Evolutionary conservation across 139 green algal genomes (phyloP).

Genomic region (Micromonas pusilla): DNA sequence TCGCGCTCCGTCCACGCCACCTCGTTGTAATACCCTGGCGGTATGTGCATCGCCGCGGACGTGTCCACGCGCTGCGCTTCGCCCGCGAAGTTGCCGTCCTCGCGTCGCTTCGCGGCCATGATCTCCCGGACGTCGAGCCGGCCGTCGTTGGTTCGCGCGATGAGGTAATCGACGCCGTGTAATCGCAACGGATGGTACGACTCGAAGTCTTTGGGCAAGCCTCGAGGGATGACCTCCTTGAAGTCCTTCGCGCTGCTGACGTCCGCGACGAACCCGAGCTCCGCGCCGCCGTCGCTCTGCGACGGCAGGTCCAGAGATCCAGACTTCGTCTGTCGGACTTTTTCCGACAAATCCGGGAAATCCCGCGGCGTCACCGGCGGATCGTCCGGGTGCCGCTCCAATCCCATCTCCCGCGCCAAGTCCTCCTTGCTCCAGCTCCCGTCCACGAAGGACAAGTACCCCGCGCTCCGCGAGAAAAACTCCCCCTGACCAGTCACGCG

Average conservation of each 20-base stretch:
- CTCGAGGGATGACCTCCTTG: neutral
- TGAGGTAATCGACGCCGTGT: slow-evolving; percentile 1
- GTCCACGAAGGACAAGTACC: slow-evolving; percentile 23
- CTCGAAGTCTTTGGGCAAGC: slow-evolving; percentile 1
- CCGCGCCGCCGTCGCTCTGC: neutral
- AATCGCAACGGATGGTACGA: neutral
- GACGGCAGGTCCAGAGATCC: neutral
- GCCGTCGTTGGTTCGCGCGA: neutral
- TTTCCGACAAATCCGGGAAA: slow-evolving; percentile 16
- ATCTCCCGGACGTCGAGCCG: slow-evolving; percentile 5
- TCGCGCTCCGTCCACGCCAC: slow-evolving; percentile 1
- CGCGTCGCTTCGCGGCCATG: neutral
- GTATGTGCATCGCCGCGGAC: neutral
- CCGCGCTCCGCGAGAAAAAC: slow-evolving; percentile 4
- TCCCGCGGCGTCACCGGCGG: neutral
- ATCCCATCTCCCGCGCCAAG: slow-evolving; percentile 6
- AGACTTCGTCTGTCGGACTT: too few relatives aligned
- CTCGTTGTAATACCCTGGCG: slow-evolving; percentile 5
- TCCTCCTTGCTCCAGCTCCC: slow-evolving; percentile 4
- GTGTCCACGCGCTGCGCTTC: slow-evolving; percentile 15
- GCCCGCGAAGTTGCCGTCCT: neutral
- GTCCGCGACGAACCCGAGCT: neutral
- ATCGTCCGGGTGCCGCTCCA: neutral
- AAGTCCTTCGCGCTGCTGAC: neutral
- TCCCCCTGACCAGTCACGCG: neutral